Evolutionary conservation across 2,329 filamentous ascomycete species (phyloP), one percentile per base, ranked within the genome.

Genomic region (Colletotrichum brevisporum): DNA sequence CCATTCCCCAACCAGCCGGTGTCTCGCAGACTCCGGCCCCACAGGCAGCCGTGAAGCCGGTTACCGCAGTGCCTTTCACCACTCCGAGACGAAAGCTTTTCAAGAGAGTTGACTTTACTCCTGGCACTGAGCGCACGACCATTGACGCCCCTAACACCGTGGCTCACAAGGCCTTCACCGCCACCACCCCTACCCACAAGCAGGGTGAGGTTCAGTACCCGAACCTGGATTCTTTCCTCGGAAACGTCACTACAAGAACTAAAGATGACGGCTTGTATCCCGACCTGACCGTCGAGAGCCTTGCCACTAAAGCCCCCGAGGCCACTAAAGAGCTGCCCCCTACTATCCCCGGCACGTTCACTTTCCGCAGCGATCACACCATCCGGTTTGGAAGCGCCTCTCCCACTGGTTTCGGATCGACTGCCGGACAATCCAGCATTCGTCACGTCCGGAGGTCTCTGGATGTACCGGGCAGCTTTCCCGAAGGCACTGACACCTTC

Each of bases 81-180:
- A 94, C 92, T 1, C 92, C 92, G 8, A 90, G 90, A 39, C 87
- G 90, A 26, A 92, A 90, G 78, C 77, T 84, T 45, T 78, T 81
- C 18, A 97, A 97, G 82, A 91, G 89, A 64, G 93, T 97, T 43
- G 90, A 92, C 58, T 97, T 97, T 75, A 94, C 92, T 0, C 91
- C 91, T 0, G 90, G 89, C 70, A 90, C 91, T 43, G 87, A 93
- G 71, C 81, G 82, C 18, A 79, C 31, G 6, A 36, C 82, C 9
- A 77, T 80, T 0, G 73, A 82, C 56, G 72, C 76, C 0, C 84
- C 87, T 68, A 81, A 84, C 66, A 69, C 67, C n/a, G 56, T 69
- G 50, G 50, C 67, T 6, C 67, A 69, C 45, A 58, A 43, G 24
- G 88, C 88, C 2, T 89, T 89, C 8, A 89, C 89, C 3, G 86